Conservation (phyloP, 129 eudicot species). For the Chrysanthemum makinoi region DNA sequence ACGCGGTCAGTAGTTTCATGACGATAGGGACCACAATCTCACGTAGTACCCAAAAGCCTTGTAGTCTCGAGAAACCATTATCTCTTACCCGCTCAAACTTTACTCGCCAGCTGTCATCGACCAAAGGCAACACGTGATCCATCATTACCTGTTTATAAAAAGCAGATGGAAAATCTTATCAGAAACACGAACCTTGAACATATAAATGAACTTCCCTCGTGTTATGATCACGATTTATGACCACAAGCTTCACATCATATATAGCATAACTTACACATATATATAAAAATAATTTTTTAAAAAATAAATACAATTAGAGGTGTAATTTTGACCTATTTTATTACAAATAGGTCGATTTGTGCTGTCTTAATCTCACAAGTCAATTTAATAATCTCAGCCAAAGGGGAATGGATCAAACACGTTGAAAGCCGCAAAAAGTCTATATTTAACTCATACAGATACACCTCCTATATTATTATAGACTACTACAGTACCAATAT, state of each 20-base stretch:
- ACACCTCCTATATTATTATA: no score
- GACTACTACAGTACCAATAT: no score
- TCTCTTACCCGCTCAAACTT: conserved; percentile 90
- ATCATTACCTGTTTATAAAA: conserved; percentile 61
- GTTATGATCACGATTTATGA: not conserved
- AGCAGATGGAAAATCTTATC: not conserved
- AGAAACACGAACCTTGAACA: not conserved
- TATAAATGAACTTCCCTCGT: not conserved
- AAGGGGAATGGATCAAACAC: no score
- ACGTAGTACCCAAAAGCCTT: conserved; percentile 80
- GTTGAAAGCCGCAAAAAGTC: no score
- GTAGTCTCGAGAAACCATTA: conserved; percentile 90
- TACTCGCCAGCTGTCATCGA: conserved; percentile 81
- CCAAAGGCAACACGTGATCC: conserved; percentile 82
- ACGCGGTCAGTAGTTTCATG: conserved; percentile 81
- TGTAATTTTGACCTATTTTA: no score
- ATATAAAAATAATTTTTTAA: no score
- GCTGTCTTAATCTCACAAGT: no score
- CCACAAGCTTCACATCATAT: not conserved
- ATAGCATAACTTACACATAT: not conserved
- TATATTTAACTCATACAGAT: no score
- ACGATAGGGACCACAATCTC: conserved; percentile 86
- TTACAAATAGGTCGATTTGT: no score
- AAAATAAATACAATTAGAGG: no score
- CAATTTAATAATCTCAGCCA: no score